Evolutionary conservation across 2,329 filamentous ascomycete genomes (phyloP), one percentile per base, ranked within the genome.

Genomic region (Tolypocladium capitatum): DNA sequence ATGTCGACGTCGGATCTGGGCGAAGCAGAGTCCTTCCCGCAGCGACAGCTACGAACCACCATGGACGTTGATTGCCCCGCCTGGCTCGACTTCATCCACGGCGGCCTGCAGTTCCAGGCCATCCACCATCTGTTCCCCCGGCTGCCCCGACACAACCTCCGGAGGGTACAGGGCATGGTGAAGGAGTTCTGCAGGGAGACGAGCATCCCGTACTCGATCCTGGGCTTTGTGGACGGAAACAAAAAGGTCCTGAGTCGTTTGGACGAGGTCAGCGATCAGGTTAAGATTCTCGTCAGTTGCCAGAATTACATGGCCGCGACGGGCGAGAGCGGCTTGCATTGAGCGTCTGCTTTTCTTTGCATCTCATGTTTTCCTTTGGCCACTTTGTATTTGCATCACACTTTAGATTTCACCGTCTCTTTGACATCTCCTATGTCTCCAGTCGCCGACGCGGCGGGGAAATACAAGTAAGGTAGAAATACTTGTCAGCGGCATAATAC

Each of bases 1-100:
- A 95, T 94, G 89, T 90, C 86, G 56, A 95, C 89, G 0, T 77
- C 86, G 10, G 86, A 95, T 57, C 73, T 95, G 14, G 90, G 90
- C 0, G 80, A 84, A 1, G 73, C 81, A 45, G 89, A 95, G 62
- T 92, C 86, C 0, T 95, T 95, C 63, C 81, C 89, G 1, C 89
- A 94, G 65, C 86, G 83, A 63, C 92, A 94, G 83, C 74, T 95
- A 41, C 82, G 90, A 54, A 95, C 89, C 1, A 94, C 89, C 16
- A 94, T 95, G 88, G 88, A 94, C 53, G 82, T 94, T 21, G 87
- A 92, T 60, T 94, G 88, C 60, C 86, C 88, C 1, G 72, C 76
- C 14, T 94, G 89, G 88, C 72, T 94, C 13, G 88, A 94, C 61
- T 94, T 89, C 60, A 78, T 94, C 64, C 88, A 94, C 57, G 88